Evolutionary conservation across 169 alveolate species (phyloP).

Genomic region (Plasmodium malariae): DNA sequence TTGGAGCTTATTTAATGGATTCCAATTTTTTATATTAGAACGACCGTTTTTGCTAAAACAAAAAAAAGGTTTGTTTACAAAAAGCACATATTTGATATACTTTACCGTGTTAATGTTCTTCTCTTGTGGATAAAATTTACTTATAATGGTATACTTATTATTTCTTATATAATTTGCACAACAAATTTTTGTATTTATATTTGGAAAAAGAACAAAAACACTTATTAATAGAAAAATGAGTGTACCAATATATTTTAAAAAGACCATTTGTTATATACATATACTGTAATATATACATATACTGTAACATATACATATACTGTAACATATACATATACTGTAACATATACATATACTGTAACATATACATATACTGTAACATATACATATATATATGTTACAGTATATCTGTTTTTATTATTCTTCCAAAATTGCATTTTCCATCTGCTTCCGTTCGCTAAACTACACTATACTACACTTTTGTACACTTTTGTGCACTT

Average conservation of each 20-base stretch:
- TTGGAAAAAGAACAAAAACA: slow-evolving; percentile 3
- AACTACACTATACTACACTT: too few relatives aligned
- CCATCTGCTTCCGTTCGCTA: too few relatives aligned
- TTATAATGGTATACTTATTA: neutral
- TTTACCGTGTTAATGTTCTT: neutral
- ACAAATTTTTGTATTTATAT: slow-evolving; percentile 12
- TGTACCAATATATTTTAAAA: neutral
- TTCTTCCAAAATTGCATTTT: too few relatives aligned
- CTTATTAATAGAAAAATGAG: neutral
- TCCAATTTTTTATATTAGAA: neutral
- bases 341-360: too few relatives aligned
- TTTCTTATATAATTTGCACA: neutral
- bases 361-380: too few relatives aligned
- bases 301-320: too few relatives aligned
- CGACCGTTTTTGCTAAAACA: neutral
- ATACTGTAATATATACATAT: too few relatives aligned
- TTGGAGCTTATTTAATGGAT: neutral
- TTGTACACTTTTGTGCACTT: too few relatives aligned
- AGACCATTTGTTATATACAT: slow-evolving; percentile 6
- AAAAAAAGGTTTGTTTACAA: neutral
- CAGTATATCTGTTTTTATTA: too few relatives aligned
- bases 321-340: too few relatives aligned
- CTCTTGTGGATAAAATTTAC: neutral
- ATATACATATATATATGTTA: too few relatives aligned
- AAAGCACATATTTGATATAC: slow-evolving; percentile 2